Evolutionary conservation across 306 rosid species (phyloP).

Genomic region (Leucaena leucocephala): DNA sequence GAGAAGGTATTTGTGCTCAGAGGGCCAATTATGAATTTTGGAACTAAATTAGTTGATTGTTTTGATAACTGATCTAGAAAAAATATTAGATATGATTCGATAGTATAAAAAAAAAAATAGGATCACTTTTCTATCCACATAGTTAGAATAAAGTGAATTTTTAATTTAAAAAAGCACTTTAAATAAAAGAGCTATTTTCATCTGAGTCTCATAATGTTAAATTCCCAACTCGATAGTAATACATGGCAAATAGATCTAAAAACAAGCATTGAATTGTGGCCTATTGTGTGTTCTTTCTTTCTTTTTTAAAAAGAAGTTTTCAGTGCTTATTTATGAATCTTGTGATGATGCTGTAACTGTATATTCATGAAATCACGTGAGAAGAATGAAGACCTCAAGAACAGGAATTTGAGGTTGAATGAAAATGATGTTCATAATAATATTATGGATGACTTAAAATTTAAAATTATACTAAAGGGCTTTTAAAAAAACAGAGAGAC

Average conservation of each 20-base stretch:
- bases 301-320: not conserved
- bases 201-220: too few species aligned
- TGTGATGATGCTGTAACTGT: not conserved
- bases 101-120: too few species aligned
- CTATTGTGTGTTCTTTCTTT: not conserved
- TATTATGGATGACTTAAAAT: not conserved
- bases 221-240: too few species aligned
- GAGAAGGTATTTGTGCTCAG: too few species aligned
- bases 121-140: too few species aligned
- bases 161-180: too few species aligned
- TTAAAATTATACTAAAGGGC: not conserved
- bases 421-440: not conserved
- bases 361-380: not conserved
- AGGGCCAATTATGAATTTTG: too few species aligned
- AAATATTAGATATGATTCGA: too few species aligned
- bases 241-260: too few species aligned
- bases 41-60: too few species aligned
- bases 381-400: not conserved
- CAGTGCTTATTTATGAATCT: not conserved
- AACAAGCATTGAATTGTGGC: not conserved
- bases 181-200: too few species aligned
- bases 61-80: too few species aligned
- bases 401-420: not conserved
- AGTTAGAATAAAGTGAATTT: not conserved
- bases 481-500: not conserved